Conservation (phyloP, 2,329 filamentous ascomycete genomes). For the Neurospora sp. region DNA sequence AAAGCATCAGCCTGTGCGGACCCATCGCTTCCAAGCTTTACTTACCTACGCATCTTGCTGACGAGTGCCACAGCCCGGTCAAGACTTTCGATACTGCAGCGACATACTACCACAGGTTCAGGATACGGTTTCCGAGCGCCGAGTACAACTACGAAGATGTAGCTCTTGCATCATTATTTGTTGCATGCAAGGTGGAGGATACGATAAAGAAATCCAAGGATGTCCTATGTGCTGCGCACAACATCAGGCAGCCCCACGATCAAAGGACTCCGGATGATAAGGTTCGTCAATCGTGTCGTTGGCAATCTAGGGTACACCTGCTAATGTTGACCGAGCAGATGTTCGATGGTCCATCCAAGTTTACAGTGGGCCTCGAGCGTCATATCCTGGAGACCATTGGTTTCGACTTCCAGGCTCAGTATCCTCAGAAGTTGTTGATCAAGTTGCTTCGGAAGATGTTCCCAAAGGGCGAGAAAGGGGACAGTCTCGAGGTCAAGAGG, state of each 20-base stretch:
- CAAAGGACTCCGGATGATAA: conserved; percentile 72
- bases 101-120: conserved; percentile 89
- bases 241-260: conserved; percentile 61
- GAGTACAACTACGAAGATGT: conserved; percentile 85
- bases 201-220: conserved; percentile 94
- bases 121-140: conserved; percentile 70
- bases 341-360: conserved; percentile 69
- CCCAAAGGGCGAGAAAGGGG: conserved; percentile 15
- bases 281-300: conserved; percentile 33
- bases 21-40: conserved; percentile 1
- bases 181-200: conserved; percentile 95
- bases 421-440: conserved; percentile 74
- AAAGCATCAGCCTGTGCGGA: conserved; percentile 65
- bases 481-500: conserved; percentile 35
- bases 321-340: conserved; percentile 36
- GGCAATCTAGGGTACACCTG: not conserved
- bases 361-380: conserved; percentile 81
- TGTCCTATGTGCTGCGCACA: conserved; percentile 83
- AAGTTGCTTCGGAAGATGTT: conserved; percentile 61
- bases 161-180: conserved; percentile 77
- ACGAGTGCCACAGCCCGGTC: conserved; percentile 51
- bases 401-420: conserved; percentile 86
- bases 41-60: not conserved
- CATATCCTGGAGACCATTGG: conserved; percentile 86
- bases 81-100: conserved; percentile 88